Evolutionary conservation across 2,329 filamentous ascomycete genomes (phyloP).

Genomic region (Penicillium sp.): DNA sequence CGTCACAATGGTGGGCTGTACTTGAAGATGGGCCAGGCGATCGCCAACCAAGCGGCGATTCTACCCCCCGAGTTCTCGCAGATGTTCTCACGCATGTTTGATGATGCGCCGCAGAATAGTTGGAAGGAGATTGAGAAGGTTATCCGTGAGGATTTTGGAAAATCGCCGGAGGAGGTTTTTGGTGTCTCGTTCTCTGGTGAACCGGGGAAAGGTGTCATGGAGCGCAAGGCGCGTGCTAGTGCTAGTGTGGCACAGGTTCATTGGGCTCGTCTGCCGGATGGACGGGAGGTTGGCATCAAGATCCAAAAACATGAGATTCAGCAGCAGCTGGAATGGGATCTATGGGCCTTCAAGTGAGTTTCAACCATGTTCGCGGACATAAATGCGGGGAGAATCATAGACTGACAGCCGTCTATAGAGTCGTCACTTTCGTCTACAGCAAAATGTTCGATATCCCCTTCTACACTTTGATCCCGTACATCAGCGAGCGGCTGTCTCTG

Average conservation of each 20-base stretch:
- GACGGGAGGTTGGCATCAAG: constrained; percentile 89
- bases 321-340: constrained; percentile 85
- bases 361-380: neutral
- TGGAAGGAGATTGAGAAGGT: constrained; percentile 84
- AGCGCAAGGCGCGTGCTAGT: constrained; percentile 65
- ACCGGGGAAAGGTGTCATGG: constrained; percentile 61
- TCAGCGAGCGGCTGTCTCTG: constrained; percentile 82
- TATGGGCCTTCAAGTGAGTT: constrained; percentile 84
- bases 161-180: constrained; percentile 83
- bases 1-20: constrained; percentile 87
- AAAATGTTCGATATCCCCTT: constrained; percentile 90
- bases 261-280: constrained; percentile 81
- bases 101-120: constrained; percentile 88
- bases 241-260: constrained; percentile 96
- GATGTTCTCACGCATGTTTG: constrained; percentile 96
- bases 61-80: constrained; percentile 90
- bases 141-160: constrained; percentile 81
- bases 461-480: constrained; percentile 85
- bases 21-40: constrained; percentile 95
- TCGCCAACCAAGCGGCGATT: constrained; percentile 95
- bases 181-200: constrained; percentile 74
- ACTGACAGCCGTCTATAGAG: constrained; percentile 43
- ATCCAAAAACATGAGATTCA: constrained; percentile 94
- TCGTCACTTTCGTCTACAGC: constrained; percentile 76
- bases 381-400: neutral